phyloP scores from a whole-genome alignment of 2,329 filamentous ascomycete species.

The Sclerotinia trifoliorum region DNA sequence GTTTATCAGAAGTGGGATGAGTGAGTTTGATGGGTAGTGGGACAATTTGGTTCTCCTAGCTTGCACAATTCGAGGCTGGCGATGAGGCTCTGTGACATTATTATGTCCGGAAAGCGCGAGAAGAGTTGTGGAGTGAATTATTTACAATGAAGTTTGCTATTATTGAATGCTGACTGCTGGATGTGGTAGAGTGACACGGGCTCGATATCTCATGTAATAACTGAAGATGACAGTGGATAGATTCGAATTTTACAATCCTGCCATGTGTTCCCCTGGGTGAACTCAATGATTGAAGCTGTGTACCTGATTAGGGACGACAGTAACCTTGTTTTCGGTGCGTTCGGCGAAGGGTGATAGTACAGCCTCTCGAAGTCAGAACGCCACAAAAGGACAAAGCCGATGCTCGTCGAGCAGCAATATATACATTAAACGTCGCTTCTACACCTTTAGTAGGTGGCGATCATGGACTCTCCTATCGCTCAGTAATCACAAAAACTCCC shows the following conservation, averaged over 20 bases:
- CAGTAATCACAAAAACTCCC: not conserved
- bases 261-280: not conserved
- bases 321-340: not conserved
- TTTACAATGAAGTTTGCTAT: not conserved
- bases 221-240: not conserved
- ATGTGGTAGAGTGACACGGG: not conserved
- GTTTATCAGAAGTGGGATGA: slow-evolving; percentile 3
- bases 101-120: not conserved
- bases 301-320: not conserved
- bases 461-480: not conserved
- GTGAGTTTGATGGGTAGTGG: not conserved
- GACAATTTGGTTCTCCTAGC: not conserved
- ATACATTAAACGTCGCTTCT: not conserved
- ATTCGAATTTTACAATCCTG: not conserved
- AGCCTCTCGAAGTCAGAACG: not conserved
- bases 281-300: not conserved
- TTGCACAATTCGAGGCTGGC: not conserved
- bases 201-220: too few species aligned
- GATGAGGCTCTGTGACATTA: slow-evolving; percentile 1
- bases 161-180: not conserved
- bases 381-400: not conserved
- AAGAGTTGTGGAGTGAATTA: not conserved
- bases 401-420: not conserved
- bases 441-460: not conserved
- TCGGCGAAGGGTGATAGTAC: not conserved